Percentiles rank a stretch among this genome's conserved stretches.
Conservation (phyloP, 495 filamentous ascomycete genomes). For the Apodospora peruviana region DNA sequence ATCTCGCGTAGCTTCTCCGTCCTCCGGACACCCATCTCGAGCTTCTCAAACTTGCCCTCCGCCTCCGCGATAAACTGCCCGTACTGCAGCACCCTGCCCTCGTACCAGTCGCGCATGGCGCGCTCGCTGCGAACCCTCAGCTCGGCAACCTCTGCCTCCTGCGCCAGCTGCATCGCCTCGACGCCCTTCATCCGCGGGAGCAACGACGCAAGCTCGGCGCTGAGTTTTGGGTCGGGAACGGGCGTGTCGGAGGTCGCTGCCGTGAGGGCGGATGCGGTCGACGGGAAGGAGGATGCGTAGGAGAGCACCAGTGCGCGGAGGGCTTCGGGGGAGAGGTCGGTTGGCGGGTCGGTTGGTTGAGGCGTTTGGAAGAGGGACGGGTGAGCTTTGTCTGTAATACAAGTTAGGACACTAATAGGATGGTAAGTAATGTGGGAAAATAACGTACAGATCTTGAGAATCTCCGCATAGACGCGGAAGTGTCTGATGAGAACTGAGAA, state of each 20-base stretch:
- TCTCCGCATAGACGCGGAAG: conserved; percentile 40
- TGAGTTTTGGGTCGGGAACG: conserved; percentile 62
- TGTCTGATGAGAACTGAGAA: conserved; percentile 33
- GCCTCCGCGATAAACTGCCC: conserved; percentile 70
- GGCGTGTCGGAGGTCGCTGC: conserved; percentile 67
- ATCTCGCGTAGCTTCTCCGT: conserved; percentile 39
- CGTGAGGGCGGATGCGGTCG: conserved; percentile 73
- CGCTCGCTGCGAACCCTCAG: conserved; percentile 67
- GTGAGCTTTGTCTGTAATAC: conserved; percentile 33
- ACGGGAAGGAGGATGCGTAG: conserved; percentile 66
- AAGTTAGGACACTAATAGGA: neutral
- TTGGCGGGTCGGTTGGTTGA: conserved; percentile 27
- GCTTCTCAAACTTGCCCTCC: conserved; percentile 60
- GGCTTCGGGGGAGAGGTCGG: conserved; percentile 35
- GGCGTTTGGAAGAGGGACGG: conserved; percentile 43
- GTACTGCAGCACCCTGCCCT: conserved; percentile 60
- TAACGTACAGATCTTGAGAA: conserved; percentile 43
- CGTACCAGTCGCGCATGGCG: conserved; percentile 76
- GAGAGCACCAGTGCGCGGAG: conserved; percentile 67
- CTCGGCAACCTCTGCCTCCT: conserved; percentile 65
- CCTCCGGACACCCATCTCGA: conserved; percentile 61
- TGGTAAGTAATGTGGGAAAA: neutral
- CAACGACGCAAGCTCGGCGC: conserved; percentile 62
- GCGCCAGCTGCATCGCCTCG: conserved; percentile 59
- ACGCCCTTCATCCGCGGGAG: conserved; percentile 66